Evolutionary conservation across 306 rosid species (phyloP).

Genomic region (Malus fusca): DNA sequence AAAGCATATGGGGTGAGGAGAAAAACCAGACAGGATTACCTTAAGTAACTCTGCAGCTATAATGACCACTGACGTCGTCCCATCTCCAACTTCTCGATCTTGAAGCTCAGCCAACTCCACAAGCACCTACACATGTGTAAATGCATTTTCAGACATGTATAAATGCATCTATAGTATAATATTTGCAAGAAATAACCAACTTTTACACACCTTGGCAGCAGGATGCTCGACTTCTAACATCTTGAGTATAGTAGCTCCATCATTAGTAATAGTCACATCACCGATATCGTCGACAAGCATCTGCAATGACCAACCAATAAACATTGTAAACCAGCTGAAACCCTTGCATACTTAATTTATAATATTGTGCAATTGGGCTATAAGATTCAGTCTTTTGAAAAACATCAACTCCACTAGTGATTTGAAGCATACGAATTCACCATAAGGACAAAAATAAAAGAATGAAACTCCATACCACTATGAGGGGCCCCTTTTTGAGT

Average conservation of each 20-base stretch:
- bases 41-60: constrained; percentile 92
- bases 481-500: neutral
- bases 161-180: neutral
- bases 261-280: constrained; percentile 90
- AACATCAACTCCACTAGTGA: neutral
- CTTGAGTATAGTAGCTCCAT: constrained; percentile 92
- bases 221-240: constrained; percentile 99
- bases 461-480: neutral
- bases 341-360: neutral
- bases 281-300: constrained; percentile 97
- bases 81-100: constrained; percentile 95
- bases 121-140: constrained; percentile 48
- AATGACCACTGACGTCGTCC: constrained; percentile 92
- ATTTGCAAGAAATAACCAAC: neutral
- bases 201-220: constrained; percentile 75
- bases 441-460: neutral
- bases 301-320: constrained; percentile 31
- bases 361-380: neutral
- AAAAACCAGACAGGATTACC: constrained; percentile 24
- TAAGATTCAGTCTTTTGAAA: neutral
- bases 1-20: neutral
- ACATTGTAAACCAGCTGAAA: neutral
- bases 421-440: neutral
- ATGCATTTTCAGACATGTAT: neutral
- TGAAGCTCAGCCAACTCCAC: constrained; percentile 97